phyloP scores from a whole-genome alignment of 1,284 basidiomycete species.

The Ceratobasidium sp. region DNA sequence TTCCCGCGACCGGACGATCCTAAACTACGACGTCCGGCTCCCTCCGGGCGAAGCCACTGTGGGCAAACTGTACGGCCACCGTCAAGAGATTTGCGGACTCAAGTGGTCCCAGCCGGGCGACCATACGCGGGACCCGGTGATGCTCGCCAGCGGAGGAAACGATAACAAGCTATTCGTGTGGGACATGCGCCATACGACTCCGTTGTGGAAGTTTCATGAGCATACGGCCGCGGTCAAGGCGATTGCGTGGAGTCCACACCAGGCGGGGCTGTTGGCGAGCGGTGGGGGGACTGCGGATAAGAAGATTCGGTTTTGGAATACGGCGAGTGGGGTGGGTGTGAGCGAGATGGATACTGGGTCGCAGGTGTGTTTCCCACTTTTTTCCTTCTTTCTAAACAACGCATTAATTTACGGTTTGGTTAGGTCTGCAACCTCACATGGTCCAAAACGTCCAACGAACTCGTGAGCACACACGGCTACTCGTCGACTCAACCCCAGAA shows the following conservation, averaged over 20 bases:
- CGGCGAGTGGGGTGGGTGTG: constrained; percentile 86
- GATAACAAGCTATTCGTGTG: constrained; percentile 99
- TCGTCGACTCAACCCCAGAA: constrained; percentile 95
- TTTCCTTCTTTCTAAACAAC: background rate
- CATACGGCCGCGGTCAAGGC: constrained; percentile 98
- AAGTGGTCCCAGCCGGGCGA: constrained; percentile 84
- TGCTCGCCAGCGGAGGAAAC: constrained; percentile 95
- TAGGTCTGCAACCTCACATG: constrained; percentile 98
- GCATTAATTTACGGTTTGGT: constrained; percentile 17
- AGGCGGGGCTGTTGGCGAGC: constrained; percentile 90
- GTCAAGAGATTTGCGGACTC: constrained; percentile 97
- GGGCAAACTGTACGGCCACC: constrained; percentile 71
- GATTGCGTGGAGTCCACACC: constrained; percentile 97
- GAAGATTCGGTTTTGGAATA: constrained; percentile 98
- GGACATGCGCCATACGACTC: constrained; percentile 71
- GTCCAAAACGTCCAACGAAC: constrained; percentile 95
- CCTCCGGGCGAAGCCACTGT: constrained; percentile 82
- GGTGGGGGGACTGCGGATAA: constrained; percentile 99
- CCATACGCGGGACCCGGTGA: constrained; percentile 67
- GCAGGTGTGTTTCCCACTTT: constrained; percentile 72
- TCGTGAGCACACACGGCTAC: constrained; percentile 98
- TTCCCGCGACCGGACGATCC: constrained; percentile 90
- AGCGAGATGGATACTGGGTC: constrained; percentile 92
- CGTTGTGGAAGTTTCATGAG: constrained; percentile 94
- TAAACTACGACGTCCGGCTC: constrained; percentile 91